phyloP scores from a whole-genome alignment of 805 yeast species.

The Candida insectalens region DNA sequence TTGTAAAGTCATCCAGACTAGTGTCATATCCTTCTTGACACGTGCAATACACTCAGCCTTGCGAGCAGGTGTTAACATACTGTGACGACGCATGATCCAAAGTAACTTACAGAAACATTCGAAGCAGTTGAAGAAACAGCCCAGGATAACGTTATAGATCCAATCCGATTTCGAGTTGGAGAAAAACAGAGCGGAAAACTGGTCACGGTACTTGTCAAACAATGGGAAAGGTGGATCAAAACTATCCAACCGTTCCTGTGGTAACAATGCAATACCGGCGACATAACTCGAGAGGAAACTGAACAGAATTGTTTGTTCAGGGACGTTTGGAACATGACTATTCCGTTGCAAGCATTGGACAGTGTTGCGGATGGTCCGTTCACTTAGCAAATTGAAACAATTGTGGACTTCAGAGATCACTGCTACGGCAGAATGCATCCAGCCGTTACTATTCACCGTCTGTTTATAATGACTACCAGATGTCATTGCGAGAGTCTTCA shows the following conservation, averaged over 20 bases:
- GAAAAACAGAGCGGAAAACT: conserved; percentile 6
- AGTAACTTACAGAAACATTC: conserved; percentile 29
- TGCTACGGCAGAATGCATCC: no score
- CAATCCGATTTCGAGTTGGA: conserved; percentile 11
- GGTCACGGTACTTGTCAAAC: conserved; percentile 22
- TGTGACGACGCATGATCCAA: conserved; percentile 22
- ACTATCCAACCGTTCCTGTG: conserved; percentile 17
- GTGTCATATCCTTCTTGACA: conserved; percentile 16
- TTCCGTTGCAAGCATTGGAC: neutral
- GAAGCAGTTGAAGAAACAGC: conserved; percentile 27
- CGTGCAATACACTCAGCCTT: conserved; percentile 6
- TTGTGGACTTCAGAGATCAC: no score
- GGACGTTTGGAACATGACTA: neutral
- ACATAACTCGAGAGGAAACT: conserved; percentile 32
- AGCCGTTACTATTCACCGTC: no score
- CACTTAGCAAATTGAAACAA: conserved; percentile 16
- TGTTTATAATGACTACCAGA: no score
- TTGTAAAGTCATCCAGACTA: conserved; percentile 22
- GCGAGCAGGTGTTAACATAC: conserved; percentile 4
- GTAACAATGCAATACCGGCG: conserved; percentile 27
- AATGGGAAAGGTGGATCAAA: conserved; percentile 34
- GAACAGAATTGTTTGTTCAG: conserved; percentile 2
- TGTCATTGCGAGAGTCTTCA: no score
- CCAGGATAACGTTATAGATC: conserved; percentile 29
- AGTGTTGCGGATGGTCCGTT: neutral